Base-by-base conservation (phyloP, 1,284 basidiomycete genomes). In the Abortiporus biennis region DNA sequence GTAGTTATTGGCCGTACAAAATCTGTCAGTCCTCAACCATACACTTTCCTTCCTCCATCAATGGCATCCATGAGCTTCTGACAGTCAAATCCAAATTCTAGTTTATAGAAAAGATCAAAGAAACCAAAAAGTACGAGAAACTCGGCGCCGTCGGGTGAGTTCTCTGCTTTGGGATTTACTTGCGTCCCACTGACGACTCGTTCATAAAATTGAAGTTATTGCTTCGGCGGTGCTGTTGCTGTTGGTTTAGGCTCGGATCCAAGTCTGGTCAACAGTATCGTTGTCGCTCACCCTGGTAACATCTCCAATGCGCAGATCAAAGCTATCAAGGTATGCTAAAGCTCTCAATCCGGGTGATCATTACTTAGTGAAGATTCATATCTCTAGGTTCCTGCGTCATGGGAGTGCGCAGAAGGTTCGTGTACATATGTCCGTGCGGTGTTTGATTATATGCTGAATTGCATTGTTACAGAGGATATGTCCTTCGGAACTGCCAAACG, bases 61-160 rank as follows among this genome's bases (percentile, higher is more conserved):
- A n/a, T 27, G 9, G 6, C n/a, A 4, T 15, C 35, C 30, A 25
- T 40, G n/a, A n/a, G n/a, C n/a, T n/a, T n/a, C n/a, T n/a, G n/a
- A n/a, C n/a, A n/a, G n/a, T n/a, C n/a, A n/a, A n/a, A n/a, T n/a
- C n/a, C n/a, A n/a, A n/a, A n/a, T n/a, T n/a, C 20, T 43, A 80
- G 77, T 75, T 79, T 54, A 65, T 78, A 15, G 46, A 57, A 27
- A 63, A 67, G 38, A 50, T 84, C 11, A 67, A 68, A 43, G 60
- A 61, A 6, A 68, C 77, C 45, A 75, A 73, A 50, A 65, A 69
- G 21, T 82, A 83, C 52, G 64, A 69, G 27, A 74, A 71, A 39
- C 53, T 86, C 35, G 81, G 80, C 2, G 74, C 71, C 2, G 68
- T 81, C 24, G 83, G 83, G 72, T 79, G 53, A 25, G 58, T 56